Evolutionary conservation across 2,329 filamentous ascomycete genomes (phyloP), one percentile per base, ranked within the genome.

Genomic region (Tympanopsis confertula): DNA sequence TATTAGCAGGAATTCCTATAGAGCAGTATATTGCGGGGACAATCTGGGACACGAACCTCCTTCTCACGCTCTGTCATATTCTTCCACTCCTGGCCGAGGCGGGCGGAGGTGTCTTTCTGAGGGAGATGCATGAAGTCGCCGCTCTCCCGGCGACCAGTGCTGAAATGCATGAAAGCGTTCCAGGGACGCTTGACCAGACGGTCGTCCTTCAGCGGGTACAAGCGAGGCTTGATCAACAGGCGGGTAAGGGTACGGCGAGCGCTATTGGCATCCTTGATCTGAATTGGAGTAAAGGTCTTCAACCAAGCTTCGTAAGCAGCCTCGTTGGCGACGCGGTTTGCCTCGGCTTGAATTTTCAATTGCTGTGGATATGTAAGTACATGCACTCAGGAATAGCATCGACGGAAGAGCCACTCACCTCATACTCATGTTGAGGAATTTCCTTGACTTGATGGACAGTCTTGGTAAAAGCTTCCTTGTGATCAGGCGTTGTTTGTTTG

Each of bases 191-290:
- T 33, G 30, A 33, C 30, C 30, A 13, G 15, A 7, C 30, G 7
- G 15, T 17, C 15, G 15, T 33, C 30, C 7, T 18, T 10, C 7
- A 33, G 30, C 7, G 7, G 30, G 15, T 7, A 15, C 7, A 33
- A 15, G 53, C 61, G 2, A 3, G 45, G 36, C 4, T 38, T 45
- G n/a, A 28, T 36, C 20, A 52, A 38, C 33, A 56, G 43, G 19
- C 42, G 48, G 1, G 39, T 38, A 5, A 65, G 51, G n/a, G 38
- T 44, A 19, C 36, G 41, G 32, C 75, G 69, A 7, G 75, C 75
- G 3, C 39, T 45, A 51, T 81, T 81, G 40, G 75, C 76, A 5
- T 61, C 43, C 35, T 56, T 56, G 46, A 81, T 78, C 47, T 75
- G 52, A 5, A 66, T 54, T 12, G 69, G 63, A 2, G 68, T 68